These are phyloP conservation scores for Phellopilus nigrolimitatus DNA, from an alignment of 1,284 basidiomycete species.

Conservation along the genomic window DNA sequence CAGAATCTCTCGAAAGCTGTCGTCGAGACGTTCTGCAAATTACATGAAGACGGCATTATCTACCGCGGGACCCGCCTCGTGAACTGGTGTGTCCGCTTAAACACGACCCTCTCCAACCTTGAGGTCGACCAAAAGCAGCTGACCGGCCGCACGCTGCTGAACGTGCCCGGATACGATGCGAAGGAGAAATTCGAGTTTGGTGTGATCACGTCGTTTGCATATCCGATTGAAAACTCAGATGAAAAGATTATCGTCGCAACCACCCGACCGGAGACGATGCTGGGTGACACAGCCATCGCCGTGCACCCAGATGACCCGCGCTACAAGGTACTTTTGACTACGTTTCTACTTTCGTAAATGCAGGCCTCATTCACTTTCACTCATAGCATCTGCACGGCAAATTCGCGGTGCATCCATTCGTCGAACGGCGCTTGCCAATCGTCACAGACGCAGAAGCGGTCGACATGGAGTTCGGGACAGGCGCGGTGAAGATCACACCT, in stretches of 20 bases:
- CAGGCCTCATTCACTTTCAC: not conserved
- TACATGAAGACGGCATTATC: constrained; percentile 91
- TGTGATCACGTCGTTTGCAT: constrained; percentile 93
- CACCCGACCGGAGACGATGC: constrained; percentile 98
- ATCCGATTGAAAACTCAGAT: constrained; percentile 87
- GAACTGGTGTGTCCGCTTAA: constrained; percentile 97
- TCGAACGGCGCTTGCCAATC: constrained; percentile 85
- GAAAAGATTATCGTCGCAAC: constrained; percentile 94
- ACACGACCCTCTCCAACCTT: constrained; percentile 95
- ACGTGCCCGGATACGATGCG: constrained; percentile 89
- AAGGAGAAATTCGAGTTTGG: constrained; percentile 99
- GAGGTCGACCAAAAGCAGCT: constrained; percentile 97
- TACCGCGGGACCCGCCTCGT: constrained; percentile 97
- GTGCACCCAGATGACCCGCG: constrained; percentile 92
- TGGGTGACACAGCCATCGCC: constrained; percentile 96
- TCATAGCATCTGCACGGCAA: constrained; percentile 89
- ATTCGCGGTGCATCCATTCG: constrained; percentile 88
- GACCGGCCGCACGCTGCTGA: constrained; percentile 83
- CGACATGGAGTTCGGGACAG: constrained; percentile 96
- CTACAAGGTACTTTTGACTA: constrained; percentile 53
- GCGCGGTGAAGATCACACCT: constrained; percentile 99
- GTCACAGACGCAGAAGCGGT: constrained; percentile 82
- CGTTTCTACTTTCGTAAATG: not conserved
- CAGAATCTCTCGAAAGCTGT: constrained; percentile 84
- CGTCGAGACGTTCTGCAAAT: constrained; percentile 84